Evolutionary conservation across 2,329 filamentous ascomycete species (phyloP), one percentile per base, ranked within the genome.

Genomic region (Fusarium sp.): DNA sequence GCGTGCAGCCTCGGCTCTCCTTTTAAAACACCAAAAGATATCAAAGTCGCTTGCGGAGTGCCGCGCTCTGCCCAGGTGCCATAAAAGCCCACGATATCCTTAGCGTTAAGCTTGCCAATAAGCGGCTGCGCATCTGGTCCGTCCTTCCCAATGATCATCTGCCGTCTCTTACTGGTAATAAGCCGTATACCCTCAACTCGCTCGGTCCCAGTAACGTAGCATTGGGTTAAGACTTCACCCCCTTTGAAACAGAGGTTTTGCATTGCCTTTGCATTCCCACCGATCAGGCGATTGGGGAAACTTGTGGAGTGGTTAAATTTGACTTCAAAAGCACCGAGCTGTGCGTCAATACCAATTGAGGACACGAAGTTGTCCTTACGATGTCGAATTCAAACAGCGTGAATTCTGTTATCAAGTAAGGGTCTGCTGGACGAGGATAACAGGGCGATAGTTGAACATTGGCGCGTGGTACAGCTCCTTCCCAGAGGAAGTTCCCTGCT

Each of bases 1-100:
- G 4, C 34, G 16, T 16, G n/a, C 8, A n/a, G n/a, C n/a, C 10
- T 4, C 1, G 14, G 9, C 7, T 9, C 16, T 8, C n/a, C 3
- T 40, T 16, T 40, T n/a, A 40, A 40, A 40, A 40, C 34, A 40
- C 34, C 34, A 40, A 40, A 40, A 5, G 16, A 40, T n/a, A n/a
- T 8, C 16, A 40, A n/a, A 40, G 14, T 40, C 1, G 34, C 34
- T n/a, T n/a, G 16, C 16, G 14, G 34, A 9, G 34, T 16, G 34
- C n/a, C 34, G 34, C 5, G 34, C 7, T 40, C n/a, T 9, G 34
- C 14, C 34, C 34, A 40, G n/a, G 14, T 16, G 16, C 3, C 16
- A 40, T 9, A 40, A n/a, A 40, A 40, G 8, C 34, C 34, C n/a
- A n/a, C 34, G 34, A 40, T n/a, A 40, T 1, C 14, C n/a, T 40